Conservation (phyloP, 2,329 filamentous ascomycete species). For the Curvularia hawaiiensis region DNA sequence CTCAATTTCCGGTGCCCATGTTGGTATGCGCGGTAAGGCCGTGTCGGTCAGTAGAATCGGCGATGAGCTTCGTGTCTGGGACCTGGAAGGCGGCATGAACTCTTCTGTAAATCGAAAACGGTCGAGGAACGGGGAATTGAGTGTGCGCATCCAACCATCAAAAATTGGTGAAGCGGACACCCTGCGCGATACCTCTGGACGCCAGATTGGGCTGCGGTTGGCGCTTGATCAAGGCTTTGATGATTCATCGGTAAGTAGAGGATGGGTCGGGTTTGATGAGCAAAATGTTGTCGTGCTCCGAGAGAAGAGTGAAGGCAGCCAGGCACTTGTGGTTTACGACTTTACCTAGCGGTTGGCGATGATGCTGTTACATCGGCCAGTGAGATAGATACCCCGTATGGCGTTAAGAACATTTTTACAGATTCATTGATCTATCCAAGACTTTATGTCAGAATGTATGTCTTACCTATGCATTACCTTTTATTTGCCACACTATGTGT, state of each 20-base stretch:
- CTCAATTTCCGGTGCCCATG: conserved; percentile 82
- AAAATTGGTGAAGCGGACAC: conserved; percentile 23
- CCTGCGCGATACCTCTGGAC: conserved; percentile 28
- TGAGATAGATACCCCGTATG: conserved; percentile 4
- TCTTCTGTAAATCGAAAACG: conserved; percentile 51
- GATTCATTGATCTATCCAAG: not conserved
- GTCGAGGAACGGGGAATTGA: conserved; percentile 54
- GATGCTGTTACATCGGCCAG: not conserved
- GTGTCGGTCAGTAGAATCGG: conserved; percentile 86
- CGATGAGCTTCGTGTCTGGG: conserved; percentile 76
- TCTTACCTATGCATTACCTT: not conserved
- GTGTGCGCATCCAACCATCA: conserved; percentile 59
- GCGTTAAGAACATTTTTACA: not conserved
- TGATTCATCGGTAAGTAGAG: conserved; percentile 53
- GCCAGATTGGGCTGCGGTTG: conserved; percentile 41
- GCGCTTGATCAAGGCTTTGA: conserved; percentile 44
- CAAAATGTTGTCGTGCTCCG: conserved; percentile 88
- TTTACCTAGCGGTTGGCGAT: conserved; percentile 64
- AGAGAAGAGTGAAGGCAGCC: conserved; percentile 69
- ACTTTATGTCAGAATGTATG: not conserved
- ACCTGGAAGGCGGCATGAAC: conserved; percentile 74
- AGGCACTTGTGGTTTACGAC: conserved; percentile 83
- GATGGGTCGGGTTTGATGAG: conserved; percentile 87
- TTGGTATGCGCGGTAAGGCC: conserved; percentile 83
- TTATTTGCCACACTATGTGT: not conserved